A percentile compares a stretch with the other conserved stretches of the same genome.
Conservation (phyloP, 169 alveolate species). For the Babesia bigemina region DNA sequence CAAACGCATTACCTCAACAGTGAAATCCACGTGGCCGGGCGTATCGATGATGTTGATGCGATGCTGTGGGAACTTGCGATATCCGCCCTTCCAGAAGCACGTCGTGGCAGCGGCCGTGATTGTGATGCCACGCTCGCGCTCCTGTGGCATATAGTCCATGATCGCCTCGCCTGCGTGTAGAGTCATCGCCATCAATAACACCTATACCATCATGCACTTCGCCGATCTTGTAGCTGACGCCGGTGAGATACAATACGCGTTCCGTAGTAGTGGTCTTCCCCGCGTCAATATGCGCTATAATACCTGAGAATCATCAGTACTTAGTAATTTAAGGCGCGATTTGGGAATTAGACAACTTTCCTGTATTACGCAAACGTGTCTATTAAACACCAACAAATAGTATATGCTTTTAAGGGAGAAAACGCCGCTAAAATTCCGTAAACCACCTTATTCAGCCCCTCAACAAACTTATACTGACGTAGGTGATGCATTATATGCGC, state of each 20-base stretch:
- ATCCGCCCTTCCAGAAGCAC: constrained; percentile 89
- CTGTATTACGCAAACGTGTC: too few relatives aligned
- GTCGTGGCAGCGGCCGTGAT: constrained; percentile 96
- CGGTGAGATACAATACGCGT: constrained; percentile 91
- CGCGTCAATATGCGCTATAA: constrained; percentile 97
- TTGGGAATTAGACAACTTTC: too few relatives aligned
- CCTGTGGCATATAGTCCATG: constrained; percentile 96
- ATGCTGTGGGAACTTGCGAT: constrained; percentile 74
- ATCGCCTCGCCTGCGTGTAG: constrained; percentile 89
- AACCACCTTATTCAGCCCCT: neutral
- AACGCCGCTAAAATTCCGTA: neutral
- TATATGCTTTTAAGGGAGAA: neutral
- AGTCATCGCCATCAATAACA: neutral
- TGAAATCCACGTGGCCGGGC: constrained; percentile 96
- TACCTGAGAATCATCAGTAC: constrained; percentile 74
- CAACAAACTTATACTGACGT: too few relatives aligned
- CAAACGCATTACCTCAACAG: constrained; percentile 86
- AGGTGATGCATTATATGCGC: neutral
- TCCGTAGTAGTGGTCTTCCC: constrained; percentile 97
- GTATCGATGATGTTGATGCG: constrained; percentile 95
- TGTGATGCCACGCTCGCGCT: constrained; percentile 95
- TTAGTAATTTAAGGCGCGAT: too few relatives aligned
- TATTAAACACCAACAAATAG: neutral
- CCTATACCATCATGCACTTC: constrained; percentile 81
- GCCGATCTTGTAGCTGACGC: constrained; percentile 86